Evolutionary conservation across 768 basidiomycete genomes (phyloP).

Genomic region (Termitomyces heimii): DNA sequence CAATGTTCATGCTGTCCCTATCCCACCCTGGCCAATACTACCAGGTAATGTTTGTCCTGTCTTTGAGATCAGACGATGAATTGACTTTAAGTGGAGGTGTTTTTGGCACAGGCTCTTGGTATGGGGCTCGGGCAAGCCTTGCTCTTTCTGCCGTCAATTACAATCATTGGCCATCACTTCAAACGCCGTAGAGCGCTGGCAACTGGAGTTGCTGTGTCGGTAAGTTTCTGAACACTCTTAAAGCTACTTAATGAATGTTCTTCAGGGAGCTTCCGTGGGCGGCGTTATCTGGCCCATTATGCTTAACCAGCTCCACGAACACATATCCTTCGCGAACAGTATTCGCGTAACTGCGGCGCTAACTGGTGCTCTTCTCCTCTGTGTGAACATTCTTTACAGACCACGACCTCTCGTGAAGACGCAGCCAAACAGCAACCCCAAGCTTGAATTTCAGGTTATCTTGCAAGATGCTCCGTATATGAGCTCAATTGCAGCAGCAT

Average conservation of each 20-base stretch:
- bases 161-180: constrained; percentile 42
- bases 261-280: constrained; percentile 40
- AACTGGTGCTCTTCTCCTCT: constrained; percentile 22
- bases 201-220: constrained; percentile 35
- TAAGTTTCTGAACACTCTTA: constrained; percentile 22
- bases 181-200: constrained; percentile 29
- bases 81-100: constrained; percentile 26
- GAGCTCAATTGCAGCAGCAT: constrained; percentile 8
- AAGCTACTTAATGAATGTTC: neutral
- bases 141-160: constrained; percentile 44
- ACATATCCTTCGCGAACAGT: constrained; percentile 26
- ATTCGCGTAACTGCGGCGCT: constrained; percentile 30
- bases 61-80: neutral
- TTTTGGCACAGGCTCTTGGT: constrained; percentile 53
- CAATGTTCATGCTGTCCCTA: constrained; percentile 40
- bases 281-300: constrained; percentile 50
- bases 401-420: constrained; percentile 13
- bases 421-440: neutral
- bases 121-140: constrained; percentile 44
- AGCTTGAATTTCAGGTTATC: constrained; percentile 23
- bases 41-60: constrained; percentile 24
- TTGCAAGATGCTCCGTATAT: constrained; percentile 34
- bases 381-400: constrained; percentile 27
- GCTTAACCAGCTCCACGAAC: constrained; percentile 28
- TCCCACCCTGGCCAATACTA: constrained; percentile 35